Conservation (phyloP, 306 rosid species). For the Inga oerstediana region DNA sequence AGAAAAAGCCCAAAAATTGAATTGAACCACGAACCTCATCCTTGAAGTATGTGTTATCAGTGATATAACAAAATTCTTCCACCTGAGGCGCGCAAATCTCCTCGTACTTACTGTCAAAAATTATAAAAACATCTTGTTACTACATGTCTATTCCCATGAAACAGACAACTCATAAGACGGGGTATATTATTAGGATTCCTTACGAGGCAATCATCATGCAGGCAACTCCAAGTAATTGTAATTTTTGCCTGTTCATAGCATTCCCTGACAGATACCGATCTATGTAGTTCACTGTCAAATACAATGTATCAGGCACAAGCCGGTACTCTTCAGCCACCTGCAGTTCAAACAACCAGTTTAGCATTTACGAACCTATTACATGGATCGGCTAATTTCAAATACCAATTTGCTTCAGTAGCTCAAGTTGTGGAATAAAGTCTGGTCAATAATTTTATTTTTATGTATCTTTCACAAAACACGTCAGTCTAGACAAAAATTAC, state of each 20-base stretch:
- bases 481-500: constrained; percentile 36
- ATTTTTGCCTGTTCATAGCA: constrained; percentile 74
- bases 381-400: too few species aligned
- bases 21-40: constrained; percentile 68
- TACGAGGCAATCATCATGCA: constrained; percentile 99
- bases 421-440: too few species aligned
- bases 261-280: constrained; percentile 95
- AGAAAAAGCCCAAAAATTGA: not conserved
- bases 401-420: not conserved
- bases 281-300: constrained; percentile 88
- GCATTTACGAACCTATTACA: not conserved
- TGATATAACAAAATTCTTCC: constrained; percentile 93
- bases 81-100: constrained; percentile 99
- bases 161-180: not conserved
- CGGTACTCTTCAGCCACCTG: constrained; percentile 99
- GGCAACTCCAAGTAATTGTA: constrained; percentile 94
- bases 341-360: constrained; percentile 29
- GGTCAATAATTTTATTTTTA: not conserved
- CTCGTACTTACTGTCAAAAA: constrained; percentile 76
- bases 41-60: constrained; percentile 93
- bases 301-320: constrained; percentile 94
- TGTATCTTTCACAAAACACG: not conserved
- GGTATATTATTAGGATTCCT: constrained; percentile 33
- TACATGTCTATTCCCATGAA: not conserved
- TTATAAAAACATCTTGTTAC: constrained; percentile 10